phyloP scores from a whole-genome alignment of 2,329 filamentous ascomycete genomes.

The Aspergillus terreus region DNA sequence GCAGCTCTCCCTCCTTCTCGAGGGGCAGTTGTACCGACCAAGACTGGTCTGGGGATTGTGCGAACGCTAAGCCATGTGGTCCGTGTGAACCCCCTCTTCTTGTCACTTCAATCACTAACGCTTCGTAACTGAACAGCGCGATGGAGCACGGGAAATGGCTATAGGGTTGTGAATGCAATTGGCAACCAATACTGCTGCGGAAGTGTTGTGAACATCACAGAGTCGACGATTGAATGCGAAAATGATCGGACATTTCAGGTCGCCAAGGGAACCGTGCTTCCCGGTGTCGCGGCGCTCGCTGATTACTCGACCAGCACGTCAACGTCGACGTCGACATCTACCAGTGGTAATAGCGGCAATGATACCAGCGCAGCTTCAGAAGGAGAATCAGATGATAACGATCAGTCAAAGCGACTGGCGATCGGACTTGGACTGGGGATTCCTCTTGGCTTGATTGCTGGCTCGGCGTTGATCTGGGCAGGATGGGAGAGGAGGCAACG shows the following conservation, averaged over 20 bases:
- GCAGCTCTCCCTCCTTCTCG: constrained; percentile 9
- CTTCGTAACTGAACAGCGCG: not conserved
- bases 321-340: not conserved
- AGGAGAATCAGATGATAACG: not conserved
- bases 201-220: constrained; percentile 4
- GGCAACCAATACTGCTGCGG: constrained; percentile 16
- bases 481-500: constrained; percentile 1
- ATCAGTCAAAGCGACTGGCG: constrained; percentile 4
- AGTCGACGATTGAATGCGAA: not conserved
- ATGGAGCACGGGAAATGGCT: constrained; percentile 1
- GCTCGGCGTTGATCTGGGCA: not conserved
- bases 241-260: constrained; percentile 9
- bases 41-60: constrained; percentile 10
- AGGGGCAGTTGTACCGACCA: constrained; percentile 16
- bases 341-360: not conserved
- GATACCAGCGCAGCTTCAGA: not conserved
- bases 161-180: constrained; percentile 9
- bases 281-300: constrained; percentile 11
- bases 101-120: not conserved
- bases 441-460: constrained; percentile 9
- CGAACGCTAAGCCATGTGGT: constrained; percentile 13
- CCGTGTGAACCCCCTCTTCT: not conserved
- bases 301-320: not conserved
- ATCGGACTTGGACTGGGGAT: constrained; percentile 9
- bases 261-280: constrained; percentile 9